Conservation (phyloP, 2,329 filamentous ascomycete species). For the Periconia macrospinosa region DNA sequence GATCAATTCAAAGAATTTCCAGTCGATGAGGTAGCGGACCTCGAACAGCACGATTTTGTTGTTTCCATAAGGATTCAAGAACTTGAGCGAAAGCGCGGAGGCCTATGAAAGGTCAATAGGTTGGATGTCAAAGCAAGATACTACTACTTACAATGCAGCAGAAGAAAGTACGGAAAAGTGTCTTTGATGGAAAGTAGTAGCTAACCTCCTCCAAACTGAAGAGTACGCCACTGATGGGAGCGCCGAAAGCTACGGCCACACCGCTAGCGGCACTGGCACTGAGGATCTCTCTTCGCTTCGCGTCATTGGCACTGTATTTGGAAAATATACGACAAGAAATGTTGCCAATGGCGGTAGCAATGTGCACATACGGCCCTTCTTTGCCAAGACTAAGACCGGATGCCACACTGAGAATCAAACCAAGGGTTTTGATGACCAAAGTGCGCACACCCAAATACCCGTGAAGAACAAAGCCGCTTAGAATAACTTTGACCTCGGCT, state of each 20-base stretch:
- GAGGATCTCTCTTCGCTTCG: slow-evolving; percentile 89
- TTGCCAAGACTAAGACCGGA: slow-evolving; percentile 94
- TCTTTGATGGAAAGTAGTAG: slow-evolving; percentile 98
- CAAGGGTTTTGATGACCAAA: slow-evolving; percentile 79
- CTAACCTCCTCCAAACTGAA: slow-evolving; percentile 95
- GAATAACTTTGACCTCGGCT: slow-evolving; percentile 93
- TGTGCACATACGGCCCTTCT: slow-evolving; percentile 96
- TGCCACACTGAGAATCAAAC: slow-evolving; percentile 82
- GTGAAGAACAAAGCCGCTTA: slow-evolving; percentile 97
- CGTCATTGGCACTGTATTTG: slow-evolving; percentile 94
- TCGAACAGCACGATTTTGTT: slow-evolving; percentile 97
- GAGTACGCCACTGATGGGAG: slow-evolving; percentile 84
- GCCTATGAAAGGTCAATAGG: slow-evolving; percentile 38
- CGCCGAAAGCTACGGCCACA: slow-evolving; percentile 92
- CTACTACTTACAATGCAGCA: slow-evolving; percentile 76
- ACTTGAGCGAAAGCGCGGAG: slow-evolving; percentile 88
- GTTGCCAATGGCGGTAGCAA: slow-evolving; percentile 92
- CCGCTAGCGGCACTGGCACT: slow-evolving; percentile 90
- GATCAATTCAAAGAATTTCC: slow-evolving; percentile 88
- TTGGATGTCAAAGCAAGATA: not conserved
- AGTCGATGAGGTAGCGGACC: slow-evolving; percentile 86
- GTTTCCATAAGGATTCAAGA: slow-evolving; percentile 93
- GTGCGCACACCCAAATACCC: slow-evolving; percentile 91
- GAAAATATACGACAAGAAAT: slow-evolving; percentile 90
- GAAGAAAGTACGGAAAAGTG: slow-evolving; percentile 95